phyloP scores from a whole-genome alignment of 2,329 filamentous ascomycete species.

The Sodiomyces alkalinus region DNA sequence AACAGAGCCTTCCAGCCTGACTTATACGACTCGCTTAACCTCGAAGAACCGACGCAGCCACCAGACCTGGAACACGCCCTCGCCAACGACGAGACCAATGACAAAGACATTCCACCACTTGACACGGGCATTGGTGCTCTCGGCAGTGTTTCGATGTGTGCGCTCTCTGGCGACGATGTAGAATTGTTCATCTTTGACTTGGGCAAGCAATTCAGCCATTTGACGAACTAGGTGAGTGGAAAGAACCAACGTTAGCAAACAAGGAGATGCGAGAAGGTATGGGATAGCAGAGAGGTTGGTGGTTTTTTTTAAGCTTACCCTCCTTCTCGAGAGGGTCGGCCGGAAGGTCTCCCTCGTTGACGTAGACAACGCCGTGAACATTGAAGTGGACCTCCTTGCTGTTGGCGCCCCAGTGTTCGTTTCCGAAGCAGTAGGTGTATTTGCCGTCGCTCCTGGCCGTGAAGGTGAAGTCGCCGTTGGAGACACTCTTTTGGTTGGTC shows the following conservation, averaged over 20 bases:
- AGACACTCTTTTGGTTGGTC: conserved; percentile 64
- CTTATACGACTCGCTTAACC: conserved; percentile 53
- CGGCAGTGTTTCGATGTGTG: conserved; percentile 93
- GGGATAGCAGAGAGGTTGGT: no score
- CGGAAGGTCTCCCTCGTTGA: conserved; percentile 71
- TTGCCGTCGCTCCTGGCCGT: conserved; percentile 72
- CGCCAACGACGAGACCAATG: conserved; percentile 71
- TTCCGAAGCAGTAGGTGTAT: conserved; percentile 96
- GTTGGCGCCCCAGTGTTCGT: conserved; percentile 92
- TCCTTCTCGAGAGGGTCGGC: conserved; percentile 83
- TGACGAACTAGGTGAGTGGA: conserved; percentile 53
- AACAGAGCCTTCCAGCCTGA: no score
- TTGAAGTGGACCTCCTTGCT: conserved; percentile 99
- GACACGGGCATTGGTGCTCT: conserved; percentile 92
- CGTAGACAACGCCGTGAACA: conserved; percentile 96
- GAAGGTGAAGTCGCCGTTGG: conserved; percentile 89
- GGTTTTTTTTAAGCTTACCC: conserved; percentile 46
- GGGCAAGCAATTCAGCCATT: conserved; percentile 70
- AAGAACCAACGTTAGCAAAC: neutral
- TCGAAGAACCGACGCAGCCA: conserved; percentile 98
- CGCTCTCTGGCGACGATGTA: conserved; percentile 94
- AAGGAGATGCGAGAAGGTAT: conserved; percentile 1
- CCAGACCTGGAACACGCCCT: conserved; percentile 98
- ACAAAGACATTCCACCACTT: conserved; percentile 99
- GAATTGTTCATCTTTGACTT: conserved; percentile 94